Percentiles rank a stretch among this genome's conserved stretches.
Conservation (phyloP, 805 yeast genomes). For the Helenozyma baotianmanensis region DNA sequence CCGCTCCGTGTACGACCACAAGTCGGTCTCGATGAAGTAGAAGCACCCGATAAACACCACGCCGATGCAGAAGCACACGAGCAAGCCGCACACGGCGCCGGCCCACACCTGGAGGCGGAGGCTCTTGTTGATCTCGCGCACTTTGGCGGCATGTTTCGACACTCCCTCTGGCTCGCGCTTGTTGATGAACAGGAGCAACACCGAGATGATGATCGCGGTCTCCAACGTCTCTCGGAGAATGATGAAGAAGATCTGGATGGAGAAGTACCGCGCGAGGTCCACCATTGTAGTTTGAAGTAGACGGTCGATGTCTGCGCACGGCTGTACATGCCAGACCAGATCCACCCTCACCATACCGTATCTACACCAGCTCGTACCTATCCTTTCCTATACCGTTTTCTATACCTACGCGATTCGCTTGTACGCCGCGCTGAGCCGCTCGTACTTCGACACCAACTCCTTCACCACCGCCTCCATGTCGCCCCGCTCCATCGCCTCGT, state of each 20-base stretch:
- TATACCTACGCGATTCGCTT: conserved; percentile 3
- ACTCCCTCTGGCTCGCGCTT: conserved; percentile 30
- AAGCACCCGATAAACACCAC: conserved; percentile 64
- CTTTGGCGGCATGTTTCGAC: conserved; percentile 5
- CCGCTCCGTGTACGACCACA: conserved; percentile 85
- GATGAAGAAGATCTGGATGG: conserved; percentile 70
- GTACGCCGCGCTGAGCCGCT: conserved; percentile 9
- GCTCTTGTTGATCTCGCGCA: conserved; percentile 11
- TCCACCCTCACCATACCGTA: too few relatives aligned
- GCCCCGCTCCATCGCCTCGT: conserved; percentile 10
- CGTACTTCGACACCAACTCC: conserved; percentile 11
- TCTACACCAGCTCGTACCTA: too few relatives aligned
- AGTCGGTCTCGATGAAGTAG: conserved; percentile 73
- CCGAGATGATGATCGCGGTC: conserved; percentile 72
- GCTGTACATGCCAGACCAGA: neutral
- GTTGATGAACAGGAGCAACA: conserved; percentile 63
- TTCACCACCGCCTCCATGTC: conserved; percentile 8
- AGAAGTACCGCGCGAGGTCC: conserved; percentile 39
- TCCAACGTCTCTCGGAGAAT: conserved; percentile 71
- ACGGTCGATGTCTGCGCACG: neutral
- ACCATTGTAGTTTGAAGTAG: conserved; percentile 11
- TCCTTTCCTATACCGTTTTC: too few relatives aligned
- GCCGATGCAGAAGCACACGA: conserved; percentile 69
- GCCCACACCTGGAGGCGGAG: conserved; percentile 64
- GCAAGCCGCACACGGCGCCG: conserved; percentile 72